These are phyloP conservation scores for Calonectria honghensis DNA, from an alignment of 2,329 filamentous ascomycete genomes.

Conservation along the genomic window DNA sequence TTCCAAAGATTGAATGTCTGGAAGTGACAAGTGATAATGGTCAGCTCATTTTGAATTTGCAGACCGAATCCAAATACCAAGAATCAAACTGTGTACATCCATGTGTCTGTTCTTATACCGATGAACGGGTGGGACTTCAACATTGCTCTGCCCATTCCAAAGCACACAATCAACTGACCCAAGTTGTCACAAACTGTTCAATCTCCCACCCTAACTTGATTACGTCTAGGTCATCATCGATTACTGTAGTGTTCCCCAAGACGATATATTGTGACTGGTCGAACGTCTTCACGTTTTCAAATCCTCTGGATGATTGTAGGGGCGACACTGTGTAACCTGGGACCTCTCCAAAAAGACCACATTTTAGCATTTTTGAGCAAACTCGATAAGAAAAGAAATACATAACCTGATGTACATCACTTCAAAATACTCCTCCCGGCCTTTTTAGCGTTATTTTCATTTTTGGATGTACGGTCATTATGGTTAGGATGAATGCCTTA, in stretches of 20 bases:
- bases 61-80: neutral
- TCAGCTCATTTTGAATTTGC: neutral
- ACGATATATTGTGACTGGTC: conserved; percentile 68
- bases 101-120: too few relatives aligned
- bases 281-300: conserved; percentile 68
- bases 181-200: too few relatives aligned
- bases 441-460: too few relatives aligned
- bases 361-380: too few relatives aligned
- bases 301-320: conserved; percentile 56
- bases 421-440: too few relatives aligned
- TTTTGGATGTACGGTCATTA: too few relatives aligned
- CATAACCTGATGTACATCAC: too few relatives aligned
- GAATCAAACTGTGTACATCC: neutral
- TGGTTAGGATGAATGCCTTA: too few relatives aligned
- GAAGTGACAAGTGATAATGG: neutral
- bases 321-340: too few relatives aligned
- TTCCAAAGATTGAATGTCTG: neutral
- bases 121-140: neutral
- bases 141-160: neutral
- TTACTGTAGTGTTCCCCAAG: conserved; percentile 72
- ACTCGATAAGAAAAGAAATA: too few relatives aligned
- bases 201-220: conserved; percentile 70
- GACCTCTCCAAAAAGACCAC: too few relatives aligned
- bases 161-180: neutral
- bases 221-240: conserved; percentile 77